Conservation (phyloP, 257 asterid species). For the Dorcoceras hygrometricum region DNA sequence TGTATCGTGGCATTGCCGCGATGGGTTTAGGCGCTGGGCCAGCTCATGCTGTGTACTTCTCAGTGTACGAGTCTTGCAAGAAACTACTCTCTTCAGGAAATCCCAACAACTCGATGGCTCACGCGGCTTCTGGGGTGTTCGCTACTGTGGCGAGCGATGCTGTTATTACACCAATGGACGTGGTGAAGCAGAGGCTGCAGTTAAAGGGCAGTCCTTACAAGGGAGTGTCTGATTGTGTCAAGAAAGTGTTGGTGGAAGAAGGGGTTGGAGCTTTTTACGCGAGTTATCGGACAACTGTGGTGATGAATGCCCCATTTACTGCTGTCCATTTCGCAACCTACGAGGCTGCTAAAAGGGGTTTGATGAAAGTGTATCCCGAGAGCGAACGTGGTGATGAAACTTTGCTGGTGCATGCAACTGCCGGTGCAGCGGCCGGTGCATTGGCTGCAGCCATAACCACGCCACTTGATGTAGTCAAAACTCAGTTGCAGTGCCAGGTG, state of each 20-base stretch:
- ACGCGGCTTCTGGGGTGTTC: conserved; percentile 47
- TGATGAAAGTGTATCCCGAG: conserved; percentile 33
- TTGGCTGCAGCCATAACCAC: conserved; percentile 59
- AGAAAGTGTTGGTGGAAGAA: conserved; percentile 46
- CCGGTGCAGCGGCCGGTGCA: conserved; percentile 66
- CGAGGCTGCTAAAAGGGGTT: conserved; percentile 50
- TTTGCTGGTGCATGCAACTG: conserved; percentile 57
- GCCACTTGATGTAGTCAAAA: conserved; percentile 68
- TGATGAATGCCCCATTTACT: conserved; percentile 69
- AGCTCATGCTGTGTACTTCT: conserved; percentile 65
- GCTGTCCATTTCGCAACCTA: conserved; percentile 65
- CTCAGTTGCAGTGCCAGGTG: conserved; percentile 74
- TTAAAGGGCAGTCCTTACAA: conserved; percentile 54
- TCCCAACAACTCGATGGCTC: conserved; percentile 39
- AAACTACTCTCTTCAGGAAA: conserved; percentile 31
- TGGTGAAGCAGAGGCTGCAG: conserved; percentile 71
- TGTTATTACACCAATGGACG: conserved; percentile 64
- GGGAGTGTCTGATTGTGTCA: conserved; percentile 58
- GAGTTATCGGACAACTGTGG: conserved; percentile 55
- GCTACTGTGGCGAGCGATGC: conserved; percentile 62
- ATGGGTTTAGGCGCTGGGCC: conserved; percentile 71
- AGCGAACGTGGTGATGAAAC: conserved; percentile 30
- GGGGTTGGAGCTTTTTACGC: conserved; percentile 60
- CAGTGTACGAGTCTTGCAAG: conserved; percentile 52
- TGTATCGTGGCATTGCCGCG: conserved; percentile 59